These are phyloP conservation scores for Fusarium coffeatum DNA, from an alignment of 2,329 filamentous ascomycete genomes.

Conservation along the genomic window DNA sequence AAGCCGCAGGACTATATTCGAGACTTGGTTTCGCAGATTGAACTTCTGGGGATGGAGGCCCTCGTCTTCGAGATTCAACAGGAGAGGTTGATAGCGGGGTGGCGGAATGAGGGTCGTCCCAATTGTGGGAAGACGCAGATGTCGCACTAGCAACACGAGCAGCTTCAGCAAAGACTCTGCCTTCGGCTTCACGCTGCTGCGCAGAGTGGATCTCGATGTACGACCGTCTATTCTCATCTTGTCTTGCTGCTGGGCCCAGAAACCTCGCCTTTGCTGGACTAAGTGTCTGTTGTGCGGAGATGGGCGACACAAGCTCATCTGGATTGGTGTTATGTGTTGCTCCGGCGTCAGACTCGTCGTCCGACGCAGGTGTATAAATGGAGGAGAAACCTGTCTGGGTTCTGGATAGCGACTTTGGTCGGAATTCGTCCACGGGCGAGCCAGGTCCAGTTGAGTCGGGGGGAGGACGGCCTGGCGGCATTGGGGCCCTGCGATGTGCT, in stretches of 20 bases:
- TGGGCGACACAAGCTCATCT: conserved; percentile 35
- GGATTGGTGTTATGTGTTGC: conserved; percentile 25
- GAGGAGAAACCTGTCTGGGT: conserved; percentile 46
- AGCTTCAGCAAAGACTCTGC: conserved; percentile 67
- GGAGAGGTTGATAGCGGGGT: conserved; percentile 43
- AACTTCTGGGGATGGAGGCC: conserved; percentile 46
- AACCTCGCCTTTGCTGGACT: conserved; percentile 57
- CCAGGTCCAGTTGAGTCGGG: conserved; percentile 10
- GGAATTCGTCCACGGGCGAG: conserved; percentile 58
- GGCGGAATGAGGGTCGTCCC: conserved; percentile 50
- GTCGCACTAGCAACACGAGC: conserved; percentile 51
- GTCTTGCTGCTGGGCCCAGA: conserved; percentile 55
- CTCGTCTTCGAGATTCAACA: conserved; percentile 39
- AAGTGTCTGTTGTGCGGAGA: conserved; percentile 39
- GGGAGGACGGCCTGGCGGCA: conserved; percentile 26
- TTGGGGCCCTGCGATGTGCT: conserved; percentile 38
- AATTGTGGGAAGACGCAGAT: conserved; percentile 49
- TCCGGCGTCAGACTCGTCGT: conserved; percentile 31
- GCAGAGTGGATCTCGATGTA: conserved; percentile 70
- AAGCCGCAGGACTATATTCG: conserved; percentile 58
- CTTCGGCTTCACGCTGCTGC: conserved; percentile 71
- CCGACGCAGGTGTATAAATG: conserved; percentile 40
- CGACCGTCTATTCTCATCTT: conserved; percentile 66
- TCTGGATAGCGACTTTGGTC: conserved; percentile 60
- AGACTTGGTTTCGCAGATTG: conserved; percentile 42